Conservation (phyloP, 768 basidiomycete species). For the Tricholoma bakamatsutake region DNA sequence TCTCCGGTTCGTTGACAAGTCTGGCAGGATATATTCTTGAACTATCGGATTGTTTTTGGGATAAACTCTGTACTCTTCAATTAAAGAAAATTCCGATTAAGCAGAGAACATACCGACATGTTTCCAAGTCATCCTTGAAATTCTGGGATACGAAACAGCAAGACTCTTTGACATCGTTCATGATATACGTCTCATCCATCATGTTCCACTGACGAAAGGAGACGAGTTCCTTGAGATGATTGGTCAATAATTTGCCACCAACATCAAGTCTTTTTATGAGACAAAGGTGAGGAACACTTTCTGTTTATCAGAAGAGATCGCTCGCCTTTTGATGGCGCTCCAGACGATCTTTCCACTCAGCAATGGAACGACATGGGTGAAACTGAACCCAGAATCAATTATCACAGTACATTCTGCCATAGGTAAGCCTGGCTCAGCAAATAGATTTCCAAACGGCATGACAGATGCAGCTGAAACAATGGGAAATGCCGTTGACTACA, state of each 20-base stretch:
- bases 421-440: slow-evolving; percentile 41
- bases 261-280: slow-evolving; percentile 69
- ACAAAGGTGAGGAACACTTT: slow-evolving; percentile 7
- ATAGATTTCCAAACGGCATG: slow-evolving; percentile 71
- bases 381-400: slow-evolving; percentile 91
- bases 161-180: slow-evolving; percentile 87
- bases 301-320: slow-evolving; percentile 7
- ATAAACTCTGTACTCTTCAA: slow-evolving; percentile 35
- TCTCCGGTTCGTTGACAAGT: slow-evolving; percentile 63
- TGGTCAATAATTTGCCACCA: slow-evolving; percentile 92
- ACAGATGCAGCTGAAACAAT: slow-evolving; percentile 64
- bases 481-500: slow-evolving; percentile 9
- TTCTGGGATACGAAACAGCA: slow-evolving; percentile 82
- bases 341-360: slow-evolving; percentile 70
- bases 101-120: slow-evolving; percentile 58
- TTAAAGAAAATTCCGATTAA: slow-evolving; percentile 6
- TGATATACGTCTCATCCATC: slow-evolving; percentile 94
- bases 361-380: slow-evolving; percentile 86
- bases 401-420: slow-evolving; percentile 75
- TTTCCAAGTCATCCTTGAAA: slow-evolving; percentile 70
- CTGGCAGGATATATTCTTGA: slow-evolving; percentile 88
- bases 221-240: slow-evolving; percentile 89
- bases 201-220: slow-evolving; percentile 98
- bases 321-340: slow-evolving; percentile 77
- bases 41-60: slow-evolving; percentile 63